These are phyloP conservation scores for Omphalea diandra DNA, from an alignment of 441 rosid genomes.

Conservation along the genomic window DNA sequence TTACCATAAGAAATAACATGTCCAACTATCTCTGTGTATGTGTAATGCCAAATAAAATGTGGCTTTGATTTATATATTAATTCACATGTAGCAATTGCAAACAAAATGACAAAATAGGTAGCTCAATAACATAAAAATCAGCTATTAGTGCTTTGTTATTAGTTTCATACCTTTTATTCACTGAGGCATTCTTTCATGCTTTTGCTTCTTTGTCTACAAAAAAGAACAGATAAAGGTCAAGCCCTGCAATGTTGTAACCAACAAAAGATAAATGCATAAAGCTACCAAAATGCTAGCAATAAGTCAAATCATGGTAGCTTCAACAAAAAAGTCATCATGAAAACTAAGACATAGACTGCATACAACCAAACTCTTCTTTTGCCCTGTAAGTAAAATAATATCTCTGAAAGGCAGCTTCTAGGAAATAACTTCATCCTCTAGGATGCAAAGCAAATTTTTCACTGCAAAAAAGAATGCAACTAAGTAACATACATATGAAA, in stretches of 20 bases:
- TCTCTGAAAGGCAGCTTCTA: slow-evolving; percentile 60
- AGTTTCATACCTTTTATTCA: slow-evolving; percentile 51
- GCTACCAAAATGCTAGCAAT: background rate
- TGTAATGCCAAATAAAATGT: background rate
- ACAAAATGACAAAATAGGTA: background rate
- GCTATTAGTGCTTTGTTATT: background rate
- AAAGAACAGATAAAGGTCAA: slow-evolving; percentile 14
- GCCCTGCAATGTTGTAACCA: background rate
- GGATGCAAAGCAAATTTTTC: slow-evolving; percentile 68
- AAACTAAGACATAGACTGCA: slow-evolving; percentile 3
- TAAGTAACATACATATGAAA: slow-evolving; percentile 9
- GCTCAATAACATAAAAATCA: slow-evolving; percentile 2
- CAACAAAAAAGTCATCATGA: background rate
- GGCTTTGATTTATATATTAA: background rate
- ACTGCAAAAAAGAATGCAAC: slow-evolving; percentile 35
- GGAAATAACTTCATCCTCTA: slow-evolving; percentile 65
- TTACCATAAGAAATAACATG: background rate
- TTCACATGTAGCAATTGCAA: background rate
- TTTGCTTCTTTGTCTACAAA: slow-evolving; percentile 57
- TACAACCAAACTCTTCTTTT: slow-evolving; percentile 67
- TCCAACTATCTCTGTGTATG: background rate
- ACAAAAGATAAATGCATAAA: background rate
- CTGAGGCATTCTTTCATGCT: slow-evolving; percentile 28
- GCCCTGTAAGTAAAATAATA: slow-evolving; percentile 65
- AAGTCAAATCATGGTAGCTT: slow-evolving; percentile 12